Base-by-base conservation (phyloP, 371 early-diverging fungal species). In the Paraphysoderma sedebokerense region DNA sequence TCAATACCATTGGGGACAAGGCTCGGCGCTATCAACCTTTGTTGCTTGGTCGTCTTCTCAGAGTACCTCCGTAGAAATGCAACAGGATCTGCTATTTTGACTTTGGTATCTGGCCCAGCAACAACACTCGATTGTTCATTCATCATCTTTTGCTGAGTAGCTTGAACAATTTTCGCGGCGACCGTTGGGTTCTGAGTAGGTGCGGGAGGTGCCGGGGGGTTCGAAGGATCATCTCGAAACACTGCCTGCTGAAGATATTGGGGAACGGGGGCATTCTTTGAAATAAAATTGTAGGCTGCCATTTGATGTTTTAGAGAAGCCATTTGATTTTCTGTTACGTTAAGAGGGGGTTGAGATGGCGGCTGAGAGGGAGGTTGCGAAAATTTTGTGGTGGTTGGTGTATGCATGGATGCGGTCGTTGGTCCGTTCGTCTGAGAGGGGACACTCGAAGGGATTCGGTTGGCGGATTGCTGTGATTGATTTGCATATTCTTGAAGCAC, bases 1-100 rank as follows among this genome's bases (percentile, higher is more conserved):
- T 91, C 90, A 31, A 92, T 51, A 7, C 87, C 86, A 4, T 56
- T 47, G 0, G 93, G 92, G 12, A 77, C 72, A 8, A 84, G 66
- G 38, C 76, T 70, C n/a, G 85, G 85, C 24, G 85, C 65, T 4
- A 82, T 55, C 9, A 77, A 52, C 2, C 77, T 70, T 44, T 85
- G 87, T 1, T 20, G 28, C 12, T 8, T n/a, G 3, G 8, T 22
- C 0, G 44, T 17, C 26, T 46, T 13, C 35, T n/a, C n/a, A 2
- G 9, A 17, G 27, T n/a, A 9, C 9, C 27, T 17, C 26, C 19
- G 9, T 28, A 13, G 17, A 9, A 42, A 2, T 1, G 42, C 42
- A 28, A n/a, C 17, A 12, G 28, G 42, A 9, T 13, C 46, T 7
- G 27, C 32, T 6, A 32, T 32, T 9, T 15, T n/a, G 28, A 28